These are phyloP conservation scores for Astrothelium subdiscretum DNA, from an alignment of 495 filamentous ascomycete species.

Conservation along the genomic window DNA sequence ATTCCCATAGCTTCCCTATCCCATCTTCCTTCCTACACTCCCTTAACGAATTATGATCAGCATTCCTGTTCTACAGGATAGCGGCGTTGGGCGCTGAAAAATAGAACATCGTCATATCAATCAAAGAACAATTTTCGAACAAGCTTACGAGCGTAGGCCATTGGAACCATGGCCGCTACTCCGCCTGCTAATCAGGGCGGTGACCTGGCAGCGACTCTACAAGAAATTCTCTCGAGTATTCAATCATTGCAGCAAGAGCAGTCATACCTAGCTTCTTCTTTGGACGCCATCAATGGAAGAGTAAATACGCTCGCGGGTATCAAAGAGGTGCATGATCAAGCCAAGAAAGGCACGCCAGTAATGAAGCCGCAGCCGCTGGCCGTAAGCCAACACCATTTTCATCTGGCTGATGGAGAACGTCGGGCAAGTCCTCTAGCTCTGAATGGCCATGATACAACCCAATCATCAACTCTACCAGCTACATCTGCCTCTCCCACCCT, in stretches of 20 bases:
- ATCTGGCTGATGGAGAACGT: slow-evolving; percentile 4
- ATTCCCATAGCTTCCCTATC: too few species aligned
- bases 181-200: background rate
- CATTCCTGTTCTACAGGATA: background rate
- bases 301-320: slow-evolving; percentile 48
- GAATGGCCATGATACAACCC: slow-evolving; percentile 7
- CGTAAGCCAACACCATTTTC: slow-evolving; percentile 2
- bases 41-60: background rate
- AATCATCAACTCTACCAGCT: slow-evolving; percentile 9
- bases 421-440: slow-evolving; percentile 8
- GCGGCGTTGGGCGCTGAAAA: background rate
- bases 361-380: background rate
- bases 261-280: slow-evolving; percentile 43
- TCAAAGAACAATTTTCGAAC: background rate
- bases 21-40: background rate
- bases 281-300: slow-evolving; percentile 56
- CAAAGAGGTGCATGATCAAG: slow-evolving; percentile 41
- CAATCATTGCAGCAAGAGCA: slow-evolving; percentile 46
- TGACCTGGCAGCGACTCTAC: slow-evolving; percentile 5
- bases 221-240: slow-evolving; percentile 39
- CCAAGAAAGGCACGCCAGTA: slow-evolving; percentile 10
- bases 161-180: background rate
- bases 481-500: background rate
- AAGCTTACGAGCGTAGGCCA: background rate
- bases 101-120: background rate